Evolutionary conservation across 2,329 filamentous ascomycete genomes (phyloP), one percentile per base, ranked within the genome.

Genomic region (Colletotrichum sp.): DNA sequence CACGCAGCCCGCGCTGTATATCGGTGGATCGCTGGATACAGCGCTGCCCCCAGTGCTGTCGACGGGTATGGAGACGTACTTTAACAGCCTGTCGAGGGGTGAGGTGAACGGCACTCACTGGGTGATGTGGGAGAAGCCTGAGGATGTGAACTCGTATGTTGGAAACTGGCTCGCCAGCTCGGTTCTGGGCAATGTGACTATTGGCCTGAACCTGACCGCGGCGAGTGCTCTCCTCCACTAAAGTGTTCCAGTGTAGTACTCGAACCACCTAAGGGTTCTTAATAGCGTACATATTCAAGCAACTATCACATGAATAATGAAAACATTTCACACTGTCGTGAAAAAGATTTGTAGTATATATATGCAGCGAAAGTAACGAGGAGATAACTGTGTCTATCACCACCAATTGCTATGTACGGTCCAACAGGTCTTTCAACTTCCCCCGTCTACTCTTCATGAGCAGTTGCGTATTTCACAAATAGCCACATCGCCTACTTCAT

Each of bases 31-130:
- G 34, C 87, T 87, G 64, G 95, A 98, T 82, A 80, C 80, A 0
- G 93, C 95, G 1, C 85, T 97, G 75, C 93, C 92, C 65, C 91
- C 93, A 0, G 85, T 88, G 28, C 89, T 97, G 89, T 89, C 92
- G 4, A 86, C 84, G n/a, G 89, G 89, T 0, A 96, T 96, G 94
- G 91, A 91, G 32, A 86, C 87, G 73, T 86, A 86, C 73, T 89
- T 95, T 69, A 89, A 91, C 3, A 89, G 90, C 39, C 83, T 95
- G 80, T 92, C 90, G 8, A 87, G 88, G 77, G 88, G 86, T 26
- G 89, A 93, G 80, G 91, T 96, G 8, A 44, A 91, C 28, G 89
- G 92, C 0, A 87, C 88, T 18, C 95, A 98, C 84, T 98, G 95
- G 95, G 93, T 92, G 57, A 84, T 96, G 81, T 92, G 91, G 88